Base-by-base conservation (phyloP, 305 asterid species). In the Fraxinus xanthoxyloides region DNA sequence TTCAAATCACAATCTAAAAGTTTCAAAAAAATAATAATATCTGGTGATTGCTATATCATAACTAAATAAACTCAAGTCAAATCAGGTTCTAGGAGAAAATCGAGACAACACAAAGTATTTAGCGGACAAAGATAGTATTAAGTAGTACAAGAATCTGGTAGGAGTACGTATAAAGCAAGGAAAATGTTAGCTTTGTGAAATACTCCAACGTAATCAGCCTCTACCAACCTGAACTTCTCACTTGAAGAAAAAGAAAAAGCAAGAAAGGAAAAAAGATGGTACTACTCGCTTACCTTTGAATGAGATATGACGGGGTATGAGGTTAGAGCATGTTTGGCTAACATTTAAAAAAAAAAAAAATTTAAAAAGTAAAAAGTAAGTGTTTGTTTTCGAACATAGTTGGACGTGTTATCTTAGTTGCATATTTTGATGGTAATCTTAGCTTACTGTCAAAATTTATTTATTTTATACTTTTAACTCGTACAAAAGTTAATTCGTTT, bases 91-190 rank as follows among this genome's bases (percentile, higher is more conserved):
- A 67, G 74, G 21, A 10, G 35, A 67, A 28, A 67, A 67, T 67
- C 1, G 51, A 19, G 59, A 79, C 35, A 63, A 28, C 31, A 78
- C 77, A 51, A 76, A 59, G 63, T 78, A 74, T 81, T 46, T 76
- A 70, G 80, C 70, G 38, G 76, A 46, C 65, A 56, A 82, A 75
- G 31, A 79, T 77, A 56, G 76, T 79, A 72, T 59, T 54, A 30
- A 63, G 65, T 79, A 73, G 80, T 63, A 80, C 6, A 78, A 82
- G 89, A 89, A 86, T 84, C 85, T 31, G 36, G 80, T 9, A 84
- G 80, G 91, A 89, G 91, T 89, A 80, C 80, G 85, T 84, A 80
- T 38, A 85, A 89, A 89, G 92, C 84, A 88, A 89, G 65, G 56
- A 79, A 76, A 70, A 35, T 24, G 80, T 77, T 84, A 81, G 77